phyloP scores from a whole-genome alignment of 352 stramenopile species.

The Peronosclerospora sorghi region DNA sequence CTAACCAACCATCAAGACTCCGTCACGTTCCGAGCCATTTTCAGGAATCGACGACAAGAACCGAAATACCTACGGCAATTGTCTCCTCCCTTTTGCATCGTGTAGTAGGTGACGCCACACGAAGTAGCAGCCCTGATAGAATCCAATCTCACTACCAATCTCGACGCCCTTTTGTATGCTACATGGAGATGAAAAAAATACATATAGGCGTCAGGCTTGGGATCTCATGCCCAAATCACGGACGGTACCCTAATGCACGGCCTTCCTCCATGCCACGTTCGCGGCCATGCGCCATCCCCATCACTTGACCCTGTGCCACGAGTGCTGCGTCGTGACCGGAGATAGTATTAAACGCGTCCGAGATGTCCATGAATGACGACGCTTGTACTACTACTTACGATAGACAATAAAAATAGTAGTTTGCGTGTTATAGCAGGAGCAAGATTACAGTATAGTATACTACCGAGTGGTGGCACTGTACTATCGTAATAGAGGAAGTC shows the following conservation, averaged over 20 bases:
- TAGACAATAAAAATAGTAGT: too few species aligned
- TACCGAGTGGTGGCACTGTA: too few species aligned
- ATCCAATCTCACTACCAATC: constrained; percentile 72
- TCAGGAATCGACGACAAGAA: not conserved
- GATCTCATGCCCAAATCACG: too few species aligned
- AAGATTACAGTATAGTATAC: too few species aligned
- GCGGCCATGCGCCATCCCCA: constrained; percentile 42
- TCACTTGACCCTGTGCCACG: constrained; percentile 52
- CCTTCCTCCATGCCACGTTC: constrained; percentile 64
- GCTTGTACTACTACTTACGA: too few species aligned
- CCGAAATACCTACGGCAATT: constrained; percentile 40
- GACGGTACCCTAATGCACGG: constrained; percentile 46
- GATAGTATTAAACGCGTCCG: constrained; percentile 65
- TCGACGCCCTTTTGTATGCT: constrained; percentile 71
- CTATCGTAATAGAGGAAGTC: too few species aligned
- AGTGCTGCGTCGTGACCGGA: constrained; percentile 56
- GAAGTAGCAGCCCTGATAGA: constrained; percentile 70
- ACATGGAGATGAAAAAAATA: too few species aligned
- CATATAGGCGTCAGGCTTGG: too few species aligned
- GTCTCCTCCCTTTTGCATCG: constrained; percentile 17
- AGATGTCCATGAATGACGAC: constrained; percentile 48
- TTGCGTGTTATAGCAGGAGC: too few species aligned
- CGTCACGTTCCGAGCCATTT: not conserved
- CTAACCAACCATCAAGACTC: constrained; percentile 15
- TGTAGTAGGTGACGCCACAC: constrained; percentile 58